Conservation (phyloP, 352 stramenopile genomes). For the Globisporangium viniferum region DNA sequence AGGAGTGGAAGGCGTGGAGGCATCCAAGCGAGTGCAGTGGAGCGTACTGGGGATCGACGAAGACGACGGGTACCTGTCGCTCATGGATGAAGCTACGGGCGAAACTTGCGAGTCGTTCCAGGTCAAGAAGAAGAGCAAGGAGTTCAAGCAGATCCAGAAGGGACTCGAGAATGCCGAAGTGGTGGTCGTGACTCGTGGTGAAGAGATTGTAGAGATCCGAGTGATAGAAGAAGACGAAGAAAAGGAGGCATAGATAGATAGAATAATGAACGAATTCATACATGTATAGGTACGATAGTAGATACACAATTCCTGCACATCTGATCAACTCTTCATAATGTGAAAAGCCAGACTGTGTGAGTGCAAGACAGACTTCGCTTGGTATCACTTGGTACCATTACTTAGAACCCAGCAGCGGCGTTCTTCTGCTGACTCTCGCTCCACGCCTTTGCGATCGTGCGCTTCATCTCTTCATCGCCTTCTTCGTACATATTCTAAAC, state of each 20-base stretch:
- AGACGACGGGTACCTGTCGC: slow-evolving; percentile 65
- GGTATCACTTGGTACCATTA: not conserved
- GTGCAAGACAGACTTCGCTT: not conserved
- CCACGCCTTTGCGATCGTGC: slow-evolving; percentile 88
- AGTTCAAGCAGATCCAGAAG: slow-evolving; percentile 74
- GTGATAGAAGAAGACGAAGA: slow-evolving; percentile 24
- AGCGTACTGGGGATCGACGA: slow-evolving; percentile 68
- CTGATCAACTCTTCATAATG: not conserved
- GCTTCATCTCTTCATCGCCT: slow-evolving; percentile 88
- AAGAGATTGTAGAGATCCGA: slow-evolving; percentile 50
- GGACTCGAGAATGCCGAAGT: slow-evolving; percentile 56
- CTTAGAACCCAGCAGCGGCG: slow-evolving; percentile 17
- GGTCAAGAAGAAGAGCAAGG: slow-evolving; percentile 58
- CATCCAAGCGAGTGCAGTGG: slow-evolving; percentile 33
- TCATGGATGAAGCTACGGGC: slow-evolving; percentile 62
- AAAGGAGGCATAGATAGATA: slow-evolving; percentile 12
- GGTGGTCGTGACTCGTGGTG: slow-evolving; percentile 45
- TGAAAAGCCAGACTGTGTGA: not conserved
- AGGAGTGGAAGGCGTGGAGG: slow-evolving; percentile 13
- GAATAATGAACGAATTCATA: not conserved
- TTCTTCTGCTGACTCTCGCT: slow-evolving; percentile 77
- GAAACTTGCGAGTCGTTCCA: slow-evolving; percentile 70
- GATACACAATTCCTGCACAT: not conserved
- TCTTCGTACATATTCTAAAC: slow-evolving; percentile 86
- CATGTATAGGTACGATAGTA: not conserved